These are phyloP conservation scores for Porodaedalea pini DNA, from an alignment of 1,284 basidiomycete species.

Conservation along the genomic window DNA sequence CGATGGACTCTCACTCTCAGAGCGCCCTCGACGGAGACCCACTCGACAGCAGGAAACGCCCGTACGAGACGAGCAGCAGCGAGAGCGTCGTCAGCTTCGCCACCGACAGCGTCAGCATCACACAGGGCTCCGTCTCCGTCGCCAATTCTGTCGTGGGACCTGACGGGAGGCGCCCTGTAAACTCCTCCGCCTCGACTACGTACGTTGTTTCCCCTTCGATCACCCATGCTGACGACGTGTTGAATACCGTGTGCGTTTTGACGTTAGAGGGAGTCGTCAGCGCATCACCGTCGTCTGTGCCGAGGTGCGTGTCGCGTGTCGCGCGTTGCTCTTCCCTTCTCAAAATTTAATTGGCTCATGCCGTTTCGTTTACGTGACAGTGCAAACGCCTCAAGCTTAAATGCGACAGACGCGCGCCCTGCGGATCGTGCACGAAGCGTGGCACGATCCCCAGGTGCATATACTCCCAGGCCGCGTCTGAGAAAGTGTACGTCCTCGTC, in stretches of 20 bases:
- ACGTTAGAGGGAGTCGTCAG: conserved; percentile 51
- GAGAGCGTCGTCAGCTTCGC: conserved; percentile 9
- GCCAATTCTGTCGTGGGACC: conserved; percentile 1
- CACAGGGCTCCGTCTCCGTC: neutral
- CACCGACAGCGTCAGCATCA: conserved; percentile 1
- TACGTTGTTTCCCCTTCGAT: neutral
- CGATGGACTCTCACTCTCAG: too few relatives aligned
- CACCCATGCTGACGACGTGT: neutral
- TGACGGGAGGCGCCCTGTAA: neutral
- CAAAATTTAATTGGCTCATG: conserved; percentile 19
- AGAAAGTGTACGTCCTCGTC: conserved; percentile 63
- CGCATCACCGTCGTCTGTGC: conserved; percentile 78
- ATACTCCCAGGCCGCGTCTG: conserved; percentile 74
- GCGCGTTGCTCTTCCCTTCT: conserved; percentile 2
- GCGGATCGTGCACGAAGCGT: conserved; percentile 71
- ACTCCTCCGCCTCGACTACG: neutral
- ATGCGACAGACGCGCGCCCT: conserved; percentile 72
- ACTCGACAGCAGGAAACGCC: neutral
- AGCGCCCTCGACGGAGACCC: neutral
- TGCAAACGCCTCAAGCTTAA: conserved; percentile 81
- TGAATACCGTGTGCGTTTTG: neutral
- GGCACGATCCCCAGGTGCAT: conserved; percentile 68
- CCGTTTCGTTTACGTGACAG: conserved; percentile 34
- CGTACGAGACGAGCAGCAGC: neutral
- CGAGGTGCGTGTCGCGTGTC: conserved; percentile 51